Evolutionary conservation across 2,329 filamentous ascomycete genomes (phyloP).

Genomic region (Aureobasidium leucospermi): DNA sequence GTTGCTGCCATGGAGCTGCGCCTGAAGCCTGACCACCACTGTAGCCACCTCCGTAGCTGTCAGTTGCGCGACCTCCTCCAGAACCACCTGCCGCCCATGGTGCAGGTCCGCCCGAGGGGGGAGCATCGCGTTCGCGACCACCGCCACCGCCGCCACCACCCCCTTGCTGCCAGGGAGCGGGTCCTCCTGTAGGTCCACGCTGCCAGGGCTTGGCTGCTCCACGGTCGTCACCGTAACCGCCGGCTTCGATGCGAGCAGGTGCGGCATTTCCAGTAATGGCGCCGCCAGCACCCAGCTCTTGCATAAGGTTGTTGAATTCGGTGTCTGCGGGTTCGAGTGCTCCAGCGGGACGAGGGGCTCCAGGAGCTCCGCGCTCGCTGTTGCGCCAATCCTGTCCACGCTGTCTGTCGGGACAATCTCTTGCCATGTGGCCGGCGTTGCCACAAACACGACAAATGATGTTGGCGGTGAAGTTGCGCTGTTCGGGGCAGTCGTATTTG

Average conservation of each 20-base stretch:
- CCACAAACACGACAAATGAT: constrained; percentile 98
- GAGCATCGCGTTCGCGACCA: constrained; percentile 18
- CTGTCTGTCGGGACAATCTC: constrained; percentile 92
- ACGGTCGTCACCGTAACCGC: constrained; percentile 41
- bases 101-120: constrained; percentile 9
- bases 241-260: constrained; percentile 77
- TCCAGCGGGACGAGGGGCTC: constrained; percentile 40
- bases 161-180: constrained; percentile 19
- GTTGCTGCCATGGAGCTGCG: constrained; percentile 24
- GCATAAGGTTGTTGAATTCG: constrained; percentile 98
- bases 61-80: constrained; percentile 17
- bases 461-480: constrained; percentile 97
- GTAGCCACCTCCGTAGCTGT: constrained; percentile 19
- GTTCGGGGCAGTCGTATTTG: constrained; percentile 97
- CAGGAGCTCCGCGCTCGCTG: constrained; percentile 42
- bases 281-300: constrained; percentile 78
- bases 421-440: constrained; percentile 95
- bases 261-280: constrained; percentile 50
- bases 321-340: constrained; percentile 68
- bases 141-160: constrained; percentile 17
- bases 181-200: constrained; percentile 69
- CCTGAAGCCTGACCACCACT: constrained; percentile 14
- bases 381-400: constrained; percentile 90
- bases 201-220: constrained; percentile 75
- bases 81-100: constrained; percentile 15